Conservation (phyloP, 2,329 filamentous ascomycete genomes). For the Pseudocercospora musae region DNA sequence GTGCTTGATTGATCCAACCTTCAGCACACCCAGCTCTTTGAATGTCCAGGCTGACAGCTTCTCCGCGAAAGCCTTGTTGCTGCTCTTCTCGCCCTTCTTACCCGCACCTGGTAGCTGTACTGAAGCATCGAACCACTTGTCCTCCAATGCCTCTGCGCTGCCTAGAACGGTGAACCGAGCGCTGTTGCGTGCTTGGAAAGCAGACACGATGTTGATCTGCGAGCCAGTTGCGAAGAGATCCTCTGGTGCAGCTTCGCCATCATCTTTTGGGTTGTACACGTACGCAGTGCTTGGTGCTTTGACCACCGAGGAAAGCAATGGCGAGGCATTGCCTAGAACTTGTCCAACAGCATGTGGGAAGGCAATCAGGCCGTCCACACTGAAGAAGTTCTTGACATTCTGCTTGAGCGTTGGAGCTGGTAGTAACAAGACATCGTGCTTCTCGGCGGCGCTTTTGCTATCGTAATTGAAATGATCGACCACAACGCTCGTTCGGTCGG, state of each 20-base stretch:
- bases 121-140: slow-evolving; percentile 82
- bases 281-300: slow-evolving; percentile 83
- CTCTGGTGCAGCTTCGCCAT: slow-evolving; percentile 60
- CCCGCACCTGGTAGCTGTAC: slow-evolving; percentile 56
- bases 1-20: slow-evolving; percentile 80
- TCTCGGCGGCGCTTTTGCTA: slow-evolving; percentile 67
- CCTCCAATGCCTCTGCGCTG: slow-evolving; percentile 79
- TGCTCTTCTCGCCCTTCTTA: slow-evolving; percentile 60
- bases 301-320: slow-evolving; percentile 76
- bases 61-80: slow-evolving; percentile 82
- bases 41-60: slow-evolving; percentile 92
- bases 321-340: slow-evolving; percentile 69
- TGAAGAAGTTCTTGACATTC: slow-evolving; percentile 76
- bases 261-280: slow-evolving; percentile 90
- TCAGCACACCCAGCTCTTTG: slow-evolving; percentile 85
- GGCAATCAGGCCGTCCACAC: slow-evolving; percentile 67
- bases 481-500: slow-evolving; percentile 78
- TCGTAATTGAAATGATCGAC: slow-evolving; percentile 98
- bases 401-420: slow-evolving; percentile 65
- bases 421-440: slow-evolving; percentile 84
- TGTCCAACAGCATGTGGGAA: slow-evolving; percentile 80
- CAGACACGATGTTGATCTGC: slow-evolving; percentile 79
- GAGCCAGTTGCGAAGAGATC: slow-evolving; percentile 80
- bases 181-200: slow-evolving; percentile 88
- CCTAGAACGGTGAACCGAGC: slow-evolving; percentile 84